Evolutionary conservation across 768 basidiomycete species (phyloP).

Genomic region (Cystofilobasidium bisporidii): DNA sequence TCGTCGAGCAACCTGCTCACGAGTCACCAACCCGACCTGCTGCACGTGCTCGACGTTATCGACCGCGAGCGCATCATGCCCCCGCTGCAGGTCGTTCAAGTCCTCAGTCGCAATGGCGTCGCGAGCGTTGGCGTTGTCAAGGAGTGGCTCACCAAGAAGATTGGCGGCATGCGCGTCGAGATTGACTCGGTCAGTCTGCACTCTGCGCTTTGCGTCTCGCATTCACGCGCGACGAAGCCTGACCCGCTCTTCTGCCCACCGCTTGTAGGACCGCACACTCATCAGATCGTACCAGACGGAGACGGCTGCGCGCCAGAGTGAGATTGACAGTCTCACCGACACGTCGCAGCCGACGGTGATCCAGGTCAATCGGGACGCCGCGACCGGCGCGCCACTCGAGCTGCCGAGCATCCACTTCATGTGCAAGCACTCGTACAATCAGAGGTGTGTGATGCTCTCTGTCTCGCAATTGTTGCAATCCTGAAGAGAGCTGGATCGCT

Average conservation of each 20-base stretch:
- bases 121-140: constrained; percentile 86
- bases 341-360: constrained; percentile 72
- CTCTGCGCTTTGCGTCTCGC: not conserved
- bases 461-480: not conserved
- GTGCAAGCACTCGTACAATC: constrained; percentile 96
- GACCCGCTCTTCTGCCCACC: no score
- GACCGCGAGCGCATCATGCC: constrained; percentile 75
- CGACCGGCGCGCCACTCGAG: constrained; percentile 80
- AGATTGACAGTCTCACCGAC: constrained; percentile 71
- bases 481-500: constrained; percentile 2
- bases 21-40: constrained; percentile 62
- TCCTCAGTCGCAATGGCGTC: constrained; percentile 76
- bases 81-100: constrained; percentile 78
- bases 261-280: constrained; percentile 65
- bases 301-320: constrained; percentile 65
- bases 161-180: constrained; percentile 61
- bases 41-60: constrained; percentile 61
- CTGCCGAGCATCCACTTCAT: constrained; percentile 92
- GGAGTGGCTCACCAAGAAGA: constrained; percentile 74
- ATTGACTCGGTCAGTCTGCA: constrained; percentile 60
- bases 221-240: no score
- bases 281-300: constrained; percentile 82
- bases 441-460: constrained; percentile 52
- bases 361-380: constrained; percentile 86
- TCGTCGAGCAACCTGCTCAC: constrained; percentile 63